A percentile compares a stretch with the other conserved stretches of the same genome.
phyloP scores from a whole-genome alignment of 163 green algal genomes.

The Scenedesmus sp. region DNA sequence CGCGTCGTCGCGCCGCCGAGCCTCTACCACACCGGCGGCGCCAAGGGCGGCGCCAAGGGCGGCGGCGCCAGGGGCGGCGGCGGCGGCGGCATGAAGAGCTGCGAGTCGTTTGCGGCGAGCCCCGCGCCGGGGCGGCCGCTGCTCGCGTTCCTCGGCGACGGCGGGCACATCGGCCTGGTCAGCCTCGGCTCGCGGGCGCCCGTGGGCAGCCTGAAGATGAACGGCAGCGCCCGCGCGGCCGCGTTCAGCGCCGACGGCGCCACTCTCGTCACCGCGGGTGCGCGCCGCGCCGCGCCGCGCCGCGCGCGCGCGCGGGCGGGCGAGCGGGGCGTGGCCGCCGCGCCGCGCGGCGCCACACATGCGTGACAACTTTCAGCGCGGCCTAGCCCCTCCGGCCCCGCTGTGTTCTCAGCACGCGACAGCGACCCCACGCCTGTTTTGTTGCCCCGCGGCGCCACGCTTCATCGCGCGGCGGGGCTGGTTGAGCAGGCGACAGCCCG shows the following conservation, averaged over 20 bases:
- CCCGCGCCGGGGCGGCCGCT: conserved; percentile 52
- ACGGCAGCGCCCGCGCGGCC: conserved; percentile 65
- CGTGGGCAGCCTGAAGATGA: conserved; percentile 86
- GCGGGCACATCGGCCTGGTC: conserved; percentile 85
- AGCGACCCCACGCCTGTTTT: conserved; percentile 21
- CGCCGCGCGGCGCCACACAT: too few relatives aligned
- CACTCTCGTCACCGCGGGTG: conserved; percentile 37
- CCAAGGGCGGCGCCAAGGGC: not conserved
- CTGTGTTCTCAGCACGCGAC: conserved; percentile 47
- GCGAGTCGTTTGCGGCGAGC: conserved; percentile 85
- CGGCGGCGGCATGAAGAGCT: conserved; percentile 46
- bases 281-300: too few relatives aligned
- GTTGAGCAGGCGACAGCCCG: conserved; percentile 36
- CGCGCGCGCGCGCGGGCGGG: too few relatives aligned
- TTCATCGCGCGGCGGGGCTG: conserved; percentile 17
- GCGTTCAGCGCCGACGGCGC: conserved; percentile 63
- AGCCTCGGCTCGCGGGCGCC: conserved; percentile 77
- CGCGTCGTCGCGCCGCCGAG: conserved; percentile 7
- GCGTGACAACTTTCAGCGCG: conserved; percentile 45
- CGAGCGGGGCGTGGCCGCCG: too few relatives aligned
- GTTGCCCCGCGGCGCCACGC: conserved; percentile 25
- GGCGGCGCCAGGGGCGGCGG: not conserved
- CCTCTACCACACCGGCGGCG: conserved; percentile 32
- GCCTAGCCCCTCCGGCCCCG: conserved; percentile 3
- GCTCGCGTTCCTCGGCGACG: conserved; percentile 85